Percentiles rank a stretch among this genome's conserved stretches.
phyloP scores from a whole-genome alignment of 176 grass and related monocot species.

The Alloteropsis semialata region DNA sequence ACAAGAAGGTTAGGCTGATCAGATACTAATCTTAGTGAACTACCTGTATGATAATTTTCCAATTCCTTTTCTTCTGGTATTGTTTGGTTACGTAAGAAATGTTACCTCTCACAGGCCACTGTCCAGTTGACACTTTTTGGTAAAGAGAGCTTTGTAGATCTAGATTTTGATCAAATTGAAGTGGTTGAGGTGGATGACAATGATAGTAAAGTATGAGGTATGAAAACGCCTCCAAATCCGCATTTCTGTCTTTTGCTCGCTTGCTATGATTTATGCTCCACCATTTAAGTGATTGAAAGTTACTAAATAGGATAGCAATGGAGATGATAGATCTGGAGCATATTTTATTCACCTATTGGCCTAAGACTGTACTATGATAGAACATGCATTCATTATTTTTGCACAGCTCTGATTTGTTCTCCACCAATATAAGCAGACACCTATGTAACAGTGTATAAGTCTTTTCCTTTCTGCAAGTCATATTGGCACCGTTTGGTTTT shows the following conservation, averaged over 20 bases:
- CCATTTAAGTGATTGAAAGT: neutral
- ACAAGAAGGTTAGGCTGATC: slow-evolving; percentile 56
- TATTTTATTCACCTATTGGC: neutral
- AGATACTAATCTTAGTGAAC: neutral
- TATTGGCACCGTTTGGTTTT: neutral
- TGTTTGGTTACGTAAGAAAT: slow-evolving; percentile 30
- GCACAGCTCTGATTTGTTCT: neutral
- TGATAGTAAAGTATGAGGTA: neutral
- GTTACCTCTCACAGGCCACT: slow-evolving; percentile 53
- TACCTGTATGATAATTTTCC: neutral
- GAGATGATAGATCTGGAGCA: neutral
- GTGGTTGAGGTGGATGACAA: slow-evolving; percentile 20
- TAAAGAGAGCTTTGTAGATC: slow-evolving; percentile 79
- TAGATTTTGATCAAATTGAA: slow-evolving; percentile 89
- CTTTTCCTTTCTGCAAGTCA: no score
- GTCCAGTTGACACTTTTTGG: slow-evolving; percentile 71
- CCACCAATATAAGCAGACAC: neutral
- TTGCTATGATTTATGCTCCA: neutral
- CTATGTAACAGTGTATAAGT: neutral
- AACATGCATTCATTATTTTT: neutral
- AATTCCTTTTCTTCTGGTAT: slow-evolving; percentile 10
- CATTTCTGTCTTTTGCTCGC: neutral
- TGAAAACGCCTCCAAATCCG: neutral
- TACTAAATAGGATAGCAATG: neutral
- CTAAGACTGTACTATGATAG: slow-evolving; percentile 9